Percentiles rank a stretch among this genome's conserved stretches.
phyloP scores from a whole-genome alignment of 1,284 basidiomycete genomes.

The Cryptococcus amylolentus region DNA sequence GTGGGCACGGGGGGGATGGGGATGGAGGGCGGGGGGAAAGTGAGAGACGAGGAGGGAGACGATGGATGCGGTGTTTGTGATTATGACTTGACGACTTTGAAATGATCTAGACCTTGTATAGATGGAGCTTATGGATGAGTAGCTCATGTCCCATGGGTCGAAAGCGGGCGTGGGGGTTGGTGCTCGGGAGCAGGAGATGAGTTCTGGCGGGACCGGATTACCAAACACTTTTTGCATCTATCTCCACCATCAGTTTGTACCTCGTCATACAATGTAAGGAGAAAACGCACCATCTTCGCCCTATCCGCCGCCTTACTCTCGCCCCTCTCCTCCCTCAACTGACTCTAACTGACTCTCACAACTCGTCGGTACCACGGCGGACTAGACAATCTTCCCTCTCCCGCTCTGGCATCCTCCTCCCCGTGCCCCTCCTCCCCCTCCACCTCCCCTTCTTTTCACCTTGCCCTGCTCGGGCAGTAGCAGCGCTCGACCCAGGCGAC shows the following conservation, averaged over 20 bases:
- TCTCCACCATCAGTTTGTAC: no score
- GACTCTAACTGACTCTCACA: not conserved
- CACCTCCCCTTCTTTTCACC: constrained; percentile 4
- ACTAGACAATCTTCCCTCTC: constrained; percentile 29
- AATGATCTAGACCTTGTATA: no score
- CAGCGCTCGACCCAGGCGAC: not conserved
- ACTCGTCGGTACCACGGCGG: constrained; percentile 1
- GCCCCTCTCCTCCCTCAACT: constrained; percentile 5
- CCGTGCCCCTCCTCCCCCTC: no score
- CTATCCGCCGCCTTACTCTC: constrained; percentile 2
- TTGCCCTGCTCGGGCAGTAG: no score
- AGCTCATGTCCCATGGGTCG: no score
- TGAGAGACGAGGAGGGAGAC: constrained; percentile 21
- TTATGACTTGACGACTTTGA: constrained; percentile 65
- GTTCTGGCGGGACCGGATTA: constrained; percentile 17
- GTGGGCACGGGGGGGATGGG: not conserved
- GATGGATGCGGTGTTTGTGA: constrained; percentile 22
- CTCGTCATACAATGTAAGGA: no score
- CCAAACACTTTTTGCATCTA: constrained; percentile 32
- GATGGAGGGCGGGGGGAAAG: not conserved
- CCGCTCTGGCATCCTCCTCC: constrained; percentile 21
- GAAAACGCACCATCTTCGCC: constrained; percentile 17
- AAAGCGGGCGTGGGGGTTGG: not conserved
- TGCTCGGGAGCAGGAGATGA: constrained; percentile 1
- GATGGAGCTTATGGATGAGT: not conserved